Percentiles rank a stretch among this genome's conserved stretches.
Evolutionary conservation across 768 basidiomycete species (phyloP).

Genomic region (Rhizopogon roseolus): DNA sequence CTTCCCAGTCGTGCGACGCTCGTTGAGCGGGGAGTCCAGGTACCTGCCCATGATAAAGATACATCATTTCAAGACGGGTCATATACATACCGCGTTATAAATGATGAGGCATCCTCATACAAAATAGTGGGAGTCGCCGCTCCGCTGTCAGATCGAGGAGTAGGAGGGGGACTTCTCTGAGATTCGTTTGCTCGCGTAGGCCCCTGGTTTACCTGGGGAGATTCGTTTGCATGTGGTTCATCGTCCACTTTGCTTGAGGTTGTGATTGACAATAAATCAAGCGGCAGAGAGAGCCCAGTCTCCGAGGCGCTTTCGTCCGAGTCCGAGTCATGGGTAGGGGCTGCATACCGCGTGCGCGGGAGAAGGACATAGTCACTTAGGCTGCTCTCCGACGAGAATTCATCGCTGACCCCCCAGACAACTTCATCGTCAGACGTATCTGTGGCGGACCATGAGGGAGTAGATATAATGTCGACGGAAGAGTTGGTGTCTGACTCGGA

Average conservation of each 20-base stretch:
- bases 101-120: slow-evolving; percentile 21
- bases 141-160: slow-evolving; percentile 8
- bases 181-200: no score
- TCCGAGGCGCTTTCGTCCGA: slow-evolving; percentile 3
- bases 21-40: slow-evolving; percentile 15
- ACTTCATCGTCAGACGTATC: slow-evolving; percentile 15
- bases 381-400: slow-evolving; percentile 4
- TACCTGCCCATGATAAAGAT: slow-evolving; percentile 10
- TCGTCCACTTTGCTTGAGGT: background rate
- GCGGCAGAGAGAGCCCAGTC: slow-evolving; percentile 6
- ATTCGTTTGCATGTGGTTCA: background rate
- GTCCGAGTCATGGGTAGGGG: background rate
- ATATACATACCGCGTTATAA: slow-evolving; percentile 20
- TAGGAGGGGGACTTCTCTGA: background rate
- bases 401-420: slow-evolving; percentile 9
- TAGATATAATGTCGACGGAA: background rate
- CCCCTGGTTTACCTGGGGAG: background rate
- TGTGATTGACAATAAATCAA: slow-evolving; percentile 16
- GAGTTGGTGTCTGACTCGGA: background rate
- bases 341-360: background rate
- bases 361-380: slow-evolving; percentile 23
- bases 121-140: slow-evolving; percentile 10
- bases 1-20: slow-evolving; percentile 15
- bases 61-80: background rate
- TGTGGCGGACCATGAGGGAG: background rate